A percentile compares a stretch with the other conserved stretches of the same genome.
Conservation (phyloP, 2,329 filamentous ascomycete genomes). For the Verticillium klebahnii region DNA sequence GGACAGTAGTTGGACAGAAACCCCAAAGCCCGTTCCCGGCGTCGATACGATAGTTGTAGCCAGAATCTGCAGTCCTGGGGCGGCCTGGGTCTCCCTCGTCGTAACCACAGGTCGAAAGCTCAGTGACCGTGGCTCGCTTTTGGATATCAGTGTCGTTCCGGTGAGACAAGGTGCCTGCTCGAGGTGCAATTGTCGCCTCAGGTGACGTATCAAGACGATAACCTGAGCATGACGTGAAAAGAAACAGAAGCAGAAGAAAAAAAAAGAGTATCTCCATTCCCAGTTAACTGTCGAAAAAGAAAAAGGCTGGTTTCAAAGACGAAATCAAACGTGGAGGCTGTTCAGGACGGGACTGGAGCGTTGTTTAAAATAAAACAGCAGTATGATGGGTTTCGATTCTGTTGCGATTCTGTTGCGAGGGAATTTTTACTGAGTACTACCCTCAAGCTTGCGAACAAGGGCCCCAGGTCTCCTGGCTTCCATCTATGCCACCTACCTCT, state of each 20-base stretch:
- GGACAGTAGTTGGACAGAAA: constrained; percentile 30
- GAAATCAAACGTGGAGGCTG: too few species aligned
- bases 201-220: neutral
- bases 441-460: too few species aligned
- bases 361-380: too few species aligned
- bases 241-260: neutral
- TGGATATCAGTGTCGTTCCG: neutral
- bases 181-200: neutral
- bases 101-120: constrained; percentile 22
- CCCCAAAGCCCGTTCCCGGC: constrained; percentile 29
- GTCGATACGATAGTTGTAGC: constrained; percentile 31
- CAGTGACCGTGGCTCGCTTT: constrained; percentile 1
- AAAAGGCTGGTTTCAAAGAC: too few species aligned
- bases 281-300: too few species aligned
- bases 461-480: too few species aligned
- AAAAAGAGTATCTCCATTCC: neutral
- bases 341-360: too few species aligned
- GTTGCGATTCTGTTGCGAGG: too few species aligned
- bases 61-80: constrained; percentile 24
- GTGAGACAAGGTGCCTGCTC: neutral
- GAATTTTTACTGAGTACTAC: too few species aligned
- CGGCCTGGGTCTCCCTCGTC: constrained; percentile 21
- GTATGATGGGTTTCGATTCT: too few species aligned
- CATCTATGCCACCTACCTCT: too few species aligned
- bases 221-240: neutral